Base-by-base conservation (phyloP, 192 early-diverging fungal genomes). In the Chytriomyces sp. region DNA sequence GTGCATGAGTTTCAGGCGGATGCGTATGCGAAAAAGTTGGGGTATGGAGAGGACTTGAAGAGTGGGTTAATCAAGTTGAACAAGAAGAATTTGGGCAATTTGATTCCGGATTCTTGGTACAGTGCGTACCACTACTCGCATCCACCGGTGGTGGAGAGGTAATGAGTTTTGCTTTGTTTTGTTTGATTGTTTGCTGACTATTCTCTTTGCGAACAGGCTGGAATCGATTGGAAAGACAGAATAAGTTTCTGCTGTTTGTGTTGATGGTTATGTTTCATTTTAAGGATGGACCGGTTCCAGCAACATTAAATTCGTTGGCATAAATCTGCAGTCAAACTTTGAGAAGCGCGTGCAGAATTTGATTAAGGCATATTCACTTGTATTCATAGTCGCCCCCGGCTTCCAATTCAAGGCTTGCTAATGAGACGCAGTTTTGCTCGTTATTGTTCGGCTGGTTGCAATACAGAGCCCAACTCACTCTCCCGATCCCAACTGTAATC, bases 1-100 rank as follows among this genome's bases (percentile, higher is more conserved):
- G 83, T 88, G 72, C 89, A 98, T 77, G 97, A 98, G 84, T 98
- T 94, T 78, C 90, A 98, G 81, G 96, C 96, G 6, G 97, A 98
- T 79, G 89, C 87, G 9, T 98, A 89, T 82, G 95, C 94, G 7
- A 91, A 93, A 78, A 89, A 91, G 61, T 96, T 7, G 50, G 96
- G 95, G 0, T 96, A 92, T 74, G 91, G 89, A 16, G 82, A 85
- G 63, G 80, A 89, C 26, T 83, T 98, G 57, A 88, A 90, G 16
- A 89, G 90, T 50, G 92, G 88, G 6, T 82, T 98, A 71, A 93
- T 97, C 72, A 97, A 98, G 80, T 79, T 98, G 26, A 92, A 96
- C 75, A 87, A 93, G 3, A 92, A 96, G 87, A 98, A 97, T 82
- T 87, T 93, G 81, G 88, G 91, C 46, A 91, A 91, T 23, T 87